Conservation (phyloP, 331 rosid species). For the Acacia pycnantha region DNA sequence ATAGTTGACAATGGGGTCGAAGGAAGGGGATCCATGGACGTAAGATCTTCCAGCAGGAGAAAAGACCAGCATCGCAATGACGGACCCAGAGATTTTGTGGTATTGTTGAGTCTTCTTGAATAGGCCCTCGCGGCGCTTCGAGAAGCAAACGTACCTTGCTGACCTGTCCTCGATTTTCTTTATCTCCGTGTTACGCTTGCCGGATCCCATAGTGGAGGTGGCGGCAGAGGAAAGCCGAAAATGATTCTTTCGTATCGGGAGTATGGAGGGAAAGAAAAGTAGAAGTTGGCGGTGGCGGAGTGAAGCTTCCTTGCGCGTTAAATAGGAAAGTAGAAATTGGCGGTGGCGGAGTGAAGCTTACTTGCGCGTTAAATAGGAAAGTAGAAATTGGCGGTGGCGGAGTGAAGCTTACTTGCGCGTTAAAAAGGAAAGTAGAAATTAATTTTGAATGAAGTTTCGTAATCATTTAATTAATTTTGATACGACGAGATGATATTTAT, state of each 20-base stretch:
- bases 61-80: neutral
- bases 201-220: neutral
- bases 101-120: neutral
- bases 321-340: neutral
- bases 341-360: too few relatives aligned
- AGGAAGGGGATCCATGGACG: constrained; percentile 8
- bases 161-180: neutral
- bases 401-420: too few relatives aligned
- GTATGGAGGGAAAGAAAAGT: neutral
- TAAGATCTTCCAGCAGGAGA: neutral
- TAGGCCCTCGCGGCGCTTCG: neutral
- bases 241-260: neutral
- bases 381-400: too few relatives aligned
- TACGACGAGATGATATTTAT: too few relatives aligned
- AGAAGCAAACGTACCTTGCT: neutral
- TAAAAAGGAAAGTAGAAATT: neutral
- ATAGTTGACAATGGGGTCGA: neutral
- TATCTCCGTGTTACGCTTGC: neutral
- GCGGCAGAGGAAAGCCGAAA: neutral
- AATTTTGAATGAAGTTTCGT: neutral
- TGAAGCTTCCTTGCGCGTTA: neutral
- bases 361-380: too few relatives aligned
- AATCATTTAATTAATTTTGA: neutral
- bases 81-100: neutral
- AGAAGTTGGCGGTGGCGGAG: neutral